Evolutionary conservation across 1,139 yeast genomes (phyloP), one percentile per base, ranked within the genome.

Genomic region (Insectozyma bohioensis): DNA sequence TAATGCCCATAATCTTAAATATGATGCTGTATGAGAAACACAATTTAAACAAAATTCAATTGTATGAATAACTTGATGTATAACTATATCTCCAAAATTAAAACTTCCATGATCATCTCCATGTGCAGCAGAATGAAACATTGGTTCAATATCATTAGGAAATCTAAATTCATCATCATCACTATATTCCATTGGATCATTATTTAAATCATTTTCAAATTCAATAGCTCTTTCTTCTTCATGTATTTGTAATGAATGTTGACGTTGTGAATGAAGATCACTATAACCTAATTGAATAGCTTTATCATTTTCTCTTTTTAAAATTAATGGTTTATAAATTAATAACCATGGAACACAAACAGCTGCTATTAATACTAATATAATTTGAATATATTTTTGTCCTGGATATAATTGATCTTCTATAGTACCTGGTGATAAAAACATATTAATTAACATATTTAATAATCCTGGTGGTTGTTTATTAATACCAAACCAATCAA

Each of bases 1-100:
- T 41, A 94, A 72, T 1, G 99, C 99, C 98, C 98, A 92, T 37
- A 92, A 67, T 55, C 98, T 82, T 47, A 92, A 75, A 53, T 94
- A 94, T 0, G 98, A 92, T 0, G 99, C 99, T 0, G 98, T 94
- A 56, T 94, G 99, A 12, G 97, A 87, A 26, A 94, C 96, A 66
- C 97, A 87, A 60, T 92, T 92, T 51, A 94, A 74, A 56, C 99
- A 94, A 59, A 94, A 94, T 66, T 94, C 99, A 61, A 94, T 94
- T 2, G 99, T 94, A 58, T 92, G 97, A 49, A 94, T 94, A 23
- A 92, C 97, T 63, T 94, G 99, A 59, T 94, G 97, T 45, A 94
- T 92, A 74, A 94, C 85, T 24, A 94, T 75, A 52, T 94, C 99
- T 36, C 97, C 95, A 56, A 92, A 80, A 41, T 81, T 78, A 54